Evolutionary conservation across 805 yeast species (phyloP).

Genomic region (Starmera amethionina): DNA sequence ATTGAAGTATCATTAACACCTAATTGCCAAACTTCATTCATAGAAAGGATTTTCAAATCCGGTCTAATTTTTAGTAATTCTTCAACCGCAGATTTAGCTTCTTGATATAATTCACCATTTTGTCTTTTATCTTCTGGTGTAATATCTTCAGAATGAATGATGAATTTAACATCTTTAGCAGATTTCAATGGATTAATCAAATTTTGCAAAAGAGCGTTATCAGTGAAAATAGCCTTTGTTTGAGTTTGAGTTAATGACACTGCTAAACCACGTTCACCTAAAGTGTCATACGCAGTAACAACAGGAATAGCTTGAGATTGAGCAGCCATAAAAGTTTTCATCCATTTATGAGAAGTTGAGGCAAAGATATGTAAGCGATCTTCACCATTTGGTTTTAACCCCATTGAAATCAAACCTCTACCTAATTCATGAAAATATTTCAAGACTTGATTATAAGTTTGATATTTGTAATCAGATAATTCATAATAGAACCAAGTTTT

Average conservation of each 20-base stretch:
- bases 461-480: slow-evolving; percentile 58
- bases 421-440: slow-evolving; percentile 45
- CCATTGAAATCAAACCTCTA: slow-evolving; percentile 67
- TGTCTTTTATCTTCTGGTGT: slow-evolving; percentile 54
- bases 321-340: slow-evolving; percentile 76
- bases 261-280: slow-evolving; percentile 81
- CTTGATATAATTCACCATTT: slow-evolving; percentile 46
- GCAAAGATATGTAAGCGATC: slow-evolving; percentile 80
- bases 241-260: slow-evolving; percentile 81
- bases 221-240: slow-evolving; percentile 74
- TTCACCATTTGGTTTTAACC: slow-evolving; percentile 49
- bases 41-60: slow-evolving; percentile 57
- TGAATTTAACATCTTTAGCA: slow-evolving; percentile 49
- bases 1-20: slow-evolving; percentile 46
- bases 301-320: slow-evolving; percentile 72
- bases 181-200: slow-evolving; percentile 64
- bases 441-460: slow-evolving; percentile 49
- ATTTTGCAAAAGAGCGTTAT: slow-evolving; percentile 57
- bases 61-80: slow-evolving; percentile 62
- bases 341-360: slow-evolving; percentile 81
- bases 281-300: slow-evolving; percentile 93
- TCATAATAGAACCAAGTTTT: slow-evolving; percentile 88
- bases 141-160: slow-evolving; percentile 62
- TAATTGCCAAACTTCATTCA: slow-evolving; percentile 51
- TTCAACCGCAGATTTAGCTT: slow-evolving; percentile 48